Conservation (phyloP, 2,329 filamentous ascomycete genomes). For the Neopestalotiopsis sp. region DNA sequence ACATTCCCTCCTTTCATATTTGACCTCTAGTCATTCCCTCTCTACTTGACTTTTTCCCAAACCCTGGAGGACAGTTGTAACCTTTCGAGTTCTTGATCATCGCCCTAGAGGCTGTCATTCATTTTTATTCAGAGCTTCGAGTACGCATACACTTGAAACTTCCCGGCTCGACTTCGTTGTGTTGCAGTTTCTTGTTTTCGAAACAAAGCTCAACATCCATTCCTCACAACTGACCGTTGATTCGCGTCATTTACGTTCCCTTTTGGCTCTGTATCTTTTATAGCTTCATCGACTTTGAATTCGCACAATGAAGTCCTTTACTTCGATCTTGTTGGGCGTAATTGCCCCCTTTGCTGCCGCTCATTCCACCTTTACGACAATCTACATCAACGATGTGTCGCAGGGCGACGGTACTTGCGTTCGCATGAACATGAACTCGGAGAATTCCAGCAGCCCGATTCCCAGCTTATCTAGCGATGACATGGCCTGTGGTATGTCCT, state of each 20-base stretch:
- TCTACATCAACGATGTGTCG: conserved; percentile 65
- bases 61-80: neutral
- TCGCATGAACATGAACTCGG: conserved; percentile 64
- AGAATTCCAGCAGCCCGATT: conserved; percentile 63
- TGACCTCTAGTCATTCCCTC: neutral
- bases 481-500: conserved; percentile 72
- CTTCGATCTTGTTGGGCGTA: conserved; percentile 40
- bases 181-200: neutral
- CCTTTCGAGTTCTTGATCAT: neutral
- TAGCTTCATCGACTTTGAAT: neutral
- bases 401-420: conserved; percentile 77
- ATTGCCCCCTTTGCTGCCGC: conserved; percentile 46
- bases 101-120: conserved; percentile 11
- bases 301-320: conserved; percentile 43
- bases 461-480: conserved; percentile 60
- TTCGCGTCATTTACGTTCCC: neutral
- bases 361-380: conserved; percentile 69
- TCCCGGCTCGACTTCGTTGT: neutral
- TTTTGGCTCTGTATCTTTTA: neutral
- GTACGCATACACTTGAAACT: neutral
- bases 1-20: neutral
- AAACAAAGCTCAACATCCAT: neutral
- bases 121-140: conserved; percentile 11
- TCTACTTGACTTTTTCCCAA: neutral
- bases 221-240: neutral